These are phyloP conservation scores for Endoconidiophora laricicola DNA, from an alignment of 2,329 filamentous ascomycete species.

Conservation along the genomic window DNA sequence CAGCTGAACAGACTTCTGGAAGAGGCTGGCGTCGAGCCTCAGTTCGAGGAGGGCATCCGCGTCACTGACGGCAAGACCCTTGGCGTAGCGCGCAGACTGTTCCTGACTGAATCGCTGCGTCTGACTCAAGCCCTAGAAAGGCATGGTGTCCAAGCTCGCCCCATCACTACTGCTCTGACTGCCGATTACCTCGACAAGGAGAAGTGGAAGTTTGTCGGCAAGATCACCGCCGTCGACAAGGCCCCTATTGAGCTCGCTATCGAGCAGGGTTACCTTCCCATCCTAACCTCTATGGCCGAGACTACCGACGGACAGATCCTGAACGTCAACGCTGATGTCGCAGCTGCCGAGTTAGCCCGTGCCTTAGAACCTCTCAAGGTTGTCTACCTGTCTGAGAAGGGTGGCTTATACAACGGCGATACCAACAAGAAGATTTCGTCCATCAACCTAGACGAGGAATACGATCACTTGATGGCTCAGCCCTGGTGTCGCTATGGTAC, in stretches of 20 bases:
- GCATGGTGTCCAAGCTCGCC: slow-evolving; percentile 74
- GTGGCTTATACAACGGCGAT: slow-evolving; percentile 83
- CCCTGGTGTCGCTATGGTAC: slow-evolving; percentile 93
- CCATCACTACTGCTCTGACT: slow-evolving; percentile 79
- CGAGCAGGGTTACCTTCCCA: slow-evolving; percentile 75
- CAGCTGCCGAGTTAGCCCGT: slow-evolving; percentile 79
- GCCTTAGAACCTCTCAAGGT: slow-evolving; percentile 89
- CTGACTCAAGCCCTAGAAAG: slow-evolving; percentile 78
- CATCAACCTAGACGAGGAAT: slow-evolving; percentile 96
- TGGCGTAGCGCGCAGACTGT: slow-evolving; percentile 76
- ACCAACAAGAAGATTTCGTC: slow-evolving; percentile 90
- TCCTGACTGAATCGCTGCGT: slow-evolving; percentile 89
- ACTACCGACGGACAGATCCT: slow-evolving; percentile 78
- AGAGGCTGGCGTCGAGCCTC: slow-evolving; percentile 79
- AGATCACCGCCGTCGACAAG: slow-evolving; percentile 86
- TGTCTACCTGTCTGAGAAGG: slow-evolving; percentile 96
- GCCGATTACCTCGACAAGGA: slow-evolving; percentile 93
- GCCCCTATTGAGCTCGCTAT: slow-evolving; percentile 82
- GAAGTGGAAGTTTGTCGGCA: slow-evolving; percentile 89
- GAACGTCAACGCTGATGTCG: slow-evolving; percentile 96
- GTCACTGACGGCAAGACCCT: slow-evolving; percentile 93
- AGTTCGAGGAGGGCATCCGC: slow-evolving; percentile 91
- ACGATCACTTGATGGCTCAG: slow-evolving; percentile 79
- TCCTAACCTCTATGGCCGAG: slow-evolving; percentile 93
- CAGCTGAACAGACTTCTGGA: slow-evolving; percentile 87